Conservation (phyloP, 306 rosid species). For the Cucumis sativus region Cucumber_9930_V3 NC_026659.2:744501-745000, state of each 20-base stretch:
- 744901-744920: background rate
- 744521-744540: background rate
- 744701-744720: conserved; percentile 22
- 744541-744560: background rate
- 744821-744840: background rate
- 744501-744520: background rate
- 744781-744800: conserved; percentile 11
- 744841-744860: background rate
- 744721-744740: conserved; percentile 3
- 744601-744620: conserved; percentile 44
- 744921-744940: background rate
- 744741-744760: conserved; percentile 1
- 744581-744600: conserved; percentile 36
- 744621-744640: conserved; percentile 57
- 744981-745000: background rate
- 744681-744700: conserved; percentile 30
- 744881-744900: background rate
- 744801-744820: background rate
- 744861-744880: background rate
- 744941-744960: background rate
- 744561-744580: conserved; percentile 25
- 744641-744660: conserved; percentile 34
- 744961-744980: background rate
- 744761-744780: conserved; percentile 16
- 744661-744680: conserved; percentile 34